Evolutionary conservation across 2,329 filamentous ascomycete genomes (phyloP), one percentile per base, ranked within the genome.

Genomic region (Dothiorella sarmentorum): DNA sequence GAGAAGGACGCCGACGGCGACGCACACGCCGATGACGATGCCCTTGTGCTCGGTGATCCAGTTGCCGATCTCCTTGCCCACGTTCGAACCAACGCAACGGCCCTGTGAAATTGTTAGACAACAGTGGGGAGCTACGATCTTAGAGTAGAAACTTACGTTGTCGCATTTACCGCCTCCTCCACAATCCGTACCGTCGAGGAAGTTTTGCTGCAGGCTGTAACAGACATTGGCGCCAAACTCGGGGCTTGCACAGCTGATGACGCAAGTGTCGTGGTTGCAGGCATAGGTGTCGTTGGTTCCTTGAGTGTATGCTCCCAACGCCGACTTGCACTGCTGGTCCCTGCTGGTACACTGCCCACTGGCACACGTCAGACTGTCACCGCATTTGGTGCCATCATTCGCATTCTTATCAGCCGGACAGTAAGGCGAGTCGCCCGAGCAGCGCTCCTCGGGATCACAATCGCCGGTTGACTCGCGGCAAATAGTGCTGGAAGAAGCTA

Each of bases 271-370:
- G 56, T 77, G 79, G 63, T 87, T 85, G 74, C 94, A 99, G 9
- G 92, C 87, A 66, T 85, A 60, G 2, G 91, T 95, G 67, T 90
- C 84, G 75, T 91, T 93, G 33, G 49, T 35, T 70, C 82, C 83
- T 59, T 83, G 80, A 0, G 86, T 87, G 61, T 88, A 83, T 2
- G 45, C 47, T 33, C 91, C 91, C 80, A 96, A 89, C 47, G 95
- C 80, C 10, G 85, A 88, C 72, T 87, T 86, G 78, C 94, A 99
- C 76, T 99, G 94, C 68, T 87, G 82, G 72, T 97, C 86, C 63
- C 94, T 87, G 56, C 89, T 94, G 3, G 94, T 99, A 74, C 94
- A 99, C 74, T 97, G 93, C 11, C 94, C 94, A 44, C 89, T 92
- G 27, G 94, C 91, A 70, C 94, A 99, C 29, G 83, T 76, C 29